Evolutionary conservation across 1,139 yeast genomes (phyloP), one percentile per base, ranked within the genome.

Genomic region (Diutina mesorugosa): DNA sequence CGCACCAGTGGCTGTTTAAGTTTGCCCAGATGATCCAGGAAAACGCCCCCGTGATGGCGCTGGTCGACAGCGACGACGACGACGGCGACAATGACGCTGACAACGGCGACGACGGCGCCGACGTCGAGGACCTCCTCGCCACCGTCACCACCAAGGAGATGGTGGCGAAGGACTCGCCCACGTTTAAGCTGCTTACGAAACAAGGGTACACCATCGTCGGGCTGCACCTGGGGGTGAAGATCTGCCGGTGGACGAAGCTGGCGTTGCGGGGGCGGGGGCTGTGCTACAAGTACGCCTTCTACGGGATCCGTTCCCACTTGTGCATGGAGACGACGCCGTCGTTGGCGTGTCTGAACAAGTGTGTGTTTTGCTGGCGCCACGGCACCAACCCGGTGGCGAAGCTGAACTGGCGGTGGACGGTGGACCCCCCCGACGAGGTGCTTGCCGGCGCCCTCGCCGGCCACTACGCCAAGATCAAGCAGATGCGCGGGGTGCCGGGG

Each of bases 281-380:
- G 4, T 90, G 98, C 71, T 90, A 90, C 72, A 90, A 90, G 68
- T 89, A 80, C 71, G 95, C 97, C 7, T 87, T 90, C 65, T 90
- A 91, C 67, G 97, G 97, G 32, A 90, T 90, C 63, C 81, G 79
- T 60, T 87, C 95, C 1, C 97, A 93, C 70, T 74, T 91, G 60
- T 91, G 98, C 72, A 90, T 90, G 97, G 98, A 90, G 67, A 83
- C 97, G 2, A 90, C 98, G 0, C 97, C 98, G 1, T 86, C 96
- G 1, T 74, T 90, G 59, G 93, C 97, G 6, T 90, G 98, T 68
- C 89, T 97, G 9, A 90, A 90, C 67, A 90, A 90, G 69, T 90
- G 98, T 77, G 97, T 90, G 2, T 90, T 90, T 67, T 90, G 98
- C 71, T 90, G 98, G 98, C 80, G 98, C 67, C 97, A 91, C 67